Evolutionary conservation across 2,329 filamentous ascomycete genomes (phyloP).

Genomic region (Aspergillus pseudoviridinutans): DNA sequence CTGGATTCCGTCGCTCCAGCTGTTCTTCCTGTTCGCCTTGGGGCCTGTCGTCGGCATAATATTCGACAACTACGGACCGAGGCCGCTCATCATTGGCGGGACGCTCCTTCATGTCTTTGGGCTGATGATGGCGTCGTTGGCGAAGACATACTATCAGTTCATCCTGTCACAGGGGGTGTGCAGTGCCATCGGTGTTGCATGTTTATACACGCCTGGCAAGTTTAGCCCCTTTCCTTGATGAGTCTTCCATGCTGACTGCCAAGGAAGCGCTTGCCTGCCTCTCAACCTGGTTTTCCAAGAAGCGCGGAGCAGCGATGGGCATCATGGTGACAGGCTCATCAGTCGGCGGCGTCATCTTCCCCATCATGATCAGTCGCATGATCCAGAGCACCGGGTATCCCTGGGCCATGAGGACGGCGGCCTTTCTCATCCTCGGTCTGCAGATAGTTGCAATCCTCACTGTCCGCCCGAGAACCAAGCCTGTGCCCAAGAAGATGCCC

Average conservation of each 20-base stretch:
- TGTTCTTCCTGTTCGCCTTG: slow-evolving; percentile 12
- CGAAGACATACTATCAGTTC: slow-evolving; percentile 51
- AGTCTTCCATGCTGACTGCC: neutral
- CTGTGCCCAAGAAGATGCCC: slow-evolving; percentile 5
- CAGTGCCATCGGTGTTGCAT: slow-evolving; percentile 42
- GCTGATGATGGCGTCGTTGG: slow-evolving; percentile 52
- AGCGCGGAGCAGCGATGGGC: slow-evolving; percentile 49
- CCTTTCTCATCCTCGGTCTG: slow-evolving; percentile 58
- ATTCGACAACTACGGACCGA: slow-evolving; percentile 60
- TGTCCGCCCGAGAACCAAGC: slow-evolving; percentile 43
- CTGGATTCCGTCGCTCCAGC: slow-evolving; percentile 11
- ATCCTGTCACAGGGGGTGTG: slow-evolving; percentile 51
- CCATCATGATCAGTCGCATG: slow-evolving; percentile 54
- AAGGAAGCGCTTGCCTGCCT: slow-evolving; percentile 15
- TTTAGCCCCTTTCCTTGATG: neutral
- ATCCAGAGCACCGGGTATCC: slow-evolving; percentile 48
- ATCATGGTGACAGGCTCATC: slow-evolving; percentile 51
- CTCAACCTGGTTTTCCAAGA: slow-evolving; percentile 49
- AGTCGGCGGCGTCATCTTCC: slow-evolving; percentile 54
- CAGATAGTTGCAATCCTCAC: slow-evolving; percentile 51
- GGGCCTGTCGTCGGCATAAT: slow-evolving; percentile 57
- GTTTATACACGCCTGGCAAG: slow-evolving; percentile 4
- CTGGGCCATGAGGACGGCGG: slow-evolving; percentile 52
- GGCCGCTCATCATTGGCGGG: slow-evolving; percentile 47
- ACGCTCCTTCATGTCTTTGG: slow-evolving; percentile 52